A percentile compares a stretch with the other conserved stretches of the same genome.
These are phyloP conservation scores for Podospora australis DNA, from an alignment of 495 filamentous ascomycete species.

Conservation along the genomic window DNA sequence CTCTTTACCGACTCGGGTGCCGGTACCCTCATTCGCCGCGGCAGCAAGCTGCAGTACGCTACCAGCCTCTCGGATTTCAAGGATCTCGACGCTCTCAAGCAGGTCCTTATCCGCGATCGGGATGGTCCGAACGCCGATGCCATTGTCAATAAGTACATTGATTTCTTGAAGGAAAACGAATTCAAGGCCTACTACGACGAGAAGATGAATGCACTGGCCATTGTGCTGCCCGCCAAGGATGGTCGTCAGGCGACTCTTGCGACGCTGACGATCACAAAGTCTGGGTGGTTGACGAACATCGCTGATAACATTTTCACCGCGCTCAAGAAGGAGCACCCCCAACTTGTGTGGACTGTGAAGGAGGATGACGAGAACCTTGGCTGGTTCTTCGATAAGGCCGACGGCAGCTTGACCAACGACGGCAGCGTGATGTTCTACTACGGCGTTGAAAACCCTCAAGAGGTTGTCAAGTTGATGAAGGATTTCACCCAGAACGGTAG, in stretches of 20 bases:
- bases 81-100: slow-evolving; percentile 69
- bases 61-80: slow-evolving; percentile 71
- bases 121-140: slow-evolving; percentile 76
- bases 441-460: slow-evolving; percentile 76
- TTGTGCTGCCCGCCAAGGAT: slow-evolving; percentile 68
- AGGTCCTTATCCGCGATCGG: slow-evolving; percentile 76
- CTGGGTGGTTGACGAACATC: slow-evolving; percentile 91
- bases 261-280: slow-evolving; percentile 91
- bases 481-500: slow-evolving; percentile 81
- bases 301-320: slow-evolving; percentile 95
- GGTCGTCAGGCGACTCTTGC: slow-evolving; percentile 67
- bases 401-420: slow-evolving; percentile 77
- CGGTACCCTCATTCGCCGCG: slow-evolving; percentile 87
- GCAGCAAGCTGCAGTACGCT: slow-evolving; percentile 79
- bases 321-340: slow-evolving; percentile 87
- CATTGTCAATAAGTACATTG: slow-evolving; percentile 80
- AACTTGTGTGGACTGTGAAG: slow-evolving; percentile 94
- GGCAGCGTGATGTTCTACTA: slow-evolving; percentile 97
- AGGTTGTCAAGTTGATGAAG: slow-evolving; percentile 78
- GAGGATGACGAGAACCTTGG: slow-evolving; percentile 94
- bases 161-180: slow-evolving; percentile 63
- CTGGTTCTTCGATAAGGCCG: slow-evolving; percentile 98
- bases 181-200: slow-evolving; percentile 97
- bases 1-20: slow-evolving; percentile 94
- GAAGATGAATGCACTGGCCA: slow-evolving; percentile 91